phyloP scores from a whole-genome alignment of 192 early-diverging fungal species.

The Coemansia erecta region DNA sequence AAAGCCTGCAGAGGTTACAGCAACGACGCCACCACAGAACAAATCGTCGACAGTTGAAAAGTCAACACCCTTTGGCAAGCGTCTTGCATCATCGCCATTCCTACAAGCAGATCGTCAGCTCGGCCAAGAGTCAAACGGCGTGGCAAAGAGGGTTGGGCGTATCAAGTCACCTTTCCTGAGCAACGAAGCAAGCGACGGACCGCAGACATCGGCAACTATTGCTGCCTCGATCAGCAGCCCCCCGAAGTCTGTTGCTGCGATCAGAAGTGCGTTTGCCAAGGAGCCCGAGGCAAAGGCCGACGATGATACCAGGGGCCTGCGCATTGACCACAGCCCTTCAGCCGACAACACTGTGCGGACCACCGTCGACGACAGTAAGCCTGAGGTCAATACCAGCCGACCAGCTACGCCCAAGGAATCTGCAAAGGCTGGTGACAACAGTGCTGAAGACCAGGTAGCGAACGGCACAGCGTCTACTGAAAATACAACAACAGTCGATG shows the following conservation, averaged over 20 bases:
- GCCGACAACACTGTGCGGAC: too few species aligned
- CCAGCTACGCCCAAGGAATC: too few species aligned
- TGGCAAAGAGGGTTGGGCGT: slow-evolving; percentile 30
- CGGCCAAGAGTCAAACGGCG: slow-evolving; percentile 8
- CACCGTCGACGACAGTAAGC: too few species aligned
- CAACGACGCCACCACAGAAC: slow-evolving; percentile 16
- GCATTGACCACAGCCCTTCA: too few species aligned
- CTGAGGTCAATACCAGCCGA: too few species aligned
- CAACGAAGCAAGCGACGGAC: neutral
- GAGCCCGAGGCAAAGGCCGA: neutral
- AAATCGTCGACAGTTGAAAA: slow-evolving; percentile 24
- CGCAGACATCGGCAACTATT: neutral
- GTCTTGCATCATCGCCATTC: slow-evolving; percentile 48
- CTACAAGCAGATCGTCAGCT: slow-evolving; percentile 42
- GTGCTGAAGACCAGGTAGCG: too few species aligned
- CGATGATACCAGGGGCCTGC: neutral
- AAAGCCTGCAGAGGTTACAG: neutral
- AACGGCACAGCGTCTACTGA: too few species aligned
- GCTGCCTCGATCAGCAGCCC: neutral
- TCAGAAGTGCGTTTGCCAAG: too few species aligned
- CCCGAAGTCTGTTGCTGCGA: neutral
- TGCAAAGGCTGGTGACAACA: too few species aligned
- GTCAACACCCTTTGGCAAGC: slow-evolving; percentile 23
- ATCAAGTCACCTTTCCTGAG: slow-evolving; percentile 49
- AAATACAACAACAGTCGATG: too few species aligned